phyloP scores from a whole-genome alignment of 257 asterid genomes.

The Agastache rugosa region DNA sequence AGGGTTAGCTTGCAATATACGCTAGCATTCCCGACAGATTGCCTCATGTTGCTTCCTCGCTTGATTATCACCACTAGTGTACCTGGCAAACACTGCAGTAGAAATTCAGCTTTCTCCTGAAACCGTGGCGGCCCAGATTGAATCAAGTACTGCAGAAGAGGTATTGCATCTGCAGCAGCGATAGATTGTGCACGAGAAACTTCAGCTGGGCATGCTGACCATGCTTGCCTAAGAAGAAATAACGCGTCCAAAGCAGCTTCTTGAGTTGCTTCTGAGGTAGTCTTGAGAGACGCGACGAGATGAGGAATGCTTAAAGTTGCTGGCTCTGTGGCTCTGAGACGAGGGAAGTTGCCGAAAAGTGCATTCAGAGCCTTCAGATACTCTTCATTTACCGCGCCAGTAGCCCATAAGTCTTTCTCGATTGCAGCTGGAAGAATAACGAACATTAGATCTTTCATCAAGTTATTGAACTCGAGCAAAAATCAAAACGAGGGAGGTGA shows the following conservation, averaged over 20 bases:
- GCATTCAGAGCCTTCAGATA: slow-evolving; percentile 92
- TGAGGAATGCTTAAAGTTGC: slow-evolving; percentile 97
- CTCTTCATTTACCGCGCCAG: slow-evolving; percentile 88
- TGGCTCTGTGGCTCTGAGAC: slow-evolving; percentile 95
- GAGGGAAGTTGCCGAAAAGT: slow-evolving; percentile 91
- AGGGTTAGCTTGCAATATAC: slow-evolving; percentile 95
- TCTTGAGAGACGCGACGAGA: slow-evolving; percentile 92
- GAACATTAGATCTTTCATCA: slow-evolving; percentile 4
- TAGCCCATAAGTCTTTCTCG: slow-evolving; percentile 95
- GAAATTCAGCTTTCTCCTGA: slow-evolving; percentile 93
- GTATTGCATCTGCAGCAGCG: slow-evolving; percentile 97
- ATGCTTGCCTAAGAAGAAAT: slow-evolving; percentile 92
- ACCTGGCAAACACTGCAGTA: slow-evolving; percentile 94
- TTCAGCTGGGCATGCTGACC: slow-evolving; percentile 99
- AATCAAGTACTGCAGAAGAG: slow-evolving; percentile 87
- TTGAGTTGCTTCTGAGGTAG: slow-evolving; percentile 94
- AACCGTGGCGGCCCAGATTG: slow-evolving; percentile 97
- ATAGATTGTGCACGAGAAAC: slow-evolving; percentile 96
- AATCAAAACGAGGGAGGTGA: slow-evolving; percentile 18
- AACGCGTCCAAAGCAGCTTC: slow-evolving; percentile 98
- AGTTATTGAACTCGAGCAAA: slow-evolving; percentile 16
- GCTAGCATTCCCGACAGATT: slow-evolving; percentile 95
- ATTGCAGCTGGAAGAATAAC: slow-evolving; percentile 70
- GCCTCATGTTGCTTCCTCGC: slow-evolving; percentile 95
- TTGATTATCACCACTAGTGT: slow-evolving; percentile 87